These are phyloP conservation scores for Excoecaria cochinchinensis DNA, from an alignment of 345 rosid species.

Conservation along the genomic window DNA sequence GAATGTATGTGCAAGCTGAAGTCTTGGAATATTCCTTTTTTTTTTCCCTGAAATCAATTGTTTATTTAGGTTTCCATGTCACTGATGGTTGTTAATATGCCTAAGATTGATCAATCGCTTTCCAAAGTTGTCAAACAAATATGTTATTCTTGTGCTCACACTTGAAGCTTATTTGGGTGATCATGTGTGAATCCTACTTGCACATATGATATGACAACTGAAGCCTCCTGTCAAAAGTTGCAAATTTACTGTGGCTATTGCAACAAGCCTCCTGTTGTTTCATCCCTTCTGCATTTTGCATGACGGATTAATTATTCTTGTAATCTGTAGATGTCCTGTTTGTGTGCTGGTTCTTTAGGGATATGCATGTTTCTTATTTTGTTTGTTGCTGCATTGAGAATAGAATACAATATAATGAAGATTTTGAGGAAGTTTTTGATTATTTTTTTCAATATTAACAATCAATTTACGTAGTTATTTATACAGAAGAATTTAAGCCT, in stretches of 20 bases:
- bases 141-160: not conserved
- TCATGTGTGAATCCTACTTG: not conserved
- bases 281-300: not conserved
- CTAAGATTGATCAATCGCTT: not conserved
- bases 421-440: too few relatives aligned
- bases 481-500: too few relatives aligned
- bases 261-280: not conserved
- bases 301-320: not conserved
- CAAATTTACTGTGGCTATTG: not conserved
- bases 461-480: too few relatives aligned
- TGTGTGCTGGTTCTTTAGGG: not conserved
- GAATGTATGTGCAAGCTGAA: constrained; percentile 44
- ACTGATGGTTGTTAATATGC: not conserved
- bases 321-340: not conserved
- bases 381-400: not conserved
- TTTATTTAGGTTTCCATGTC: not conserved
- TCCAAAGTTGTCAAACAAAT: not conserved
- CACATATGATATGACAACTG: not conserved
- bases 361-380: not conserved
- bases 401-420: not conserved
- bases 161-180: not conserved
- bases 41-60: not conserved
- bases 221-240: not conserved
- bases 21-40: constrained; percentile 13
- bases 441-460: too few relatives aligned